phyloP scores from a whole-genome alignment of 208 protist species.

The Trichomonas gallinae region DNA sequence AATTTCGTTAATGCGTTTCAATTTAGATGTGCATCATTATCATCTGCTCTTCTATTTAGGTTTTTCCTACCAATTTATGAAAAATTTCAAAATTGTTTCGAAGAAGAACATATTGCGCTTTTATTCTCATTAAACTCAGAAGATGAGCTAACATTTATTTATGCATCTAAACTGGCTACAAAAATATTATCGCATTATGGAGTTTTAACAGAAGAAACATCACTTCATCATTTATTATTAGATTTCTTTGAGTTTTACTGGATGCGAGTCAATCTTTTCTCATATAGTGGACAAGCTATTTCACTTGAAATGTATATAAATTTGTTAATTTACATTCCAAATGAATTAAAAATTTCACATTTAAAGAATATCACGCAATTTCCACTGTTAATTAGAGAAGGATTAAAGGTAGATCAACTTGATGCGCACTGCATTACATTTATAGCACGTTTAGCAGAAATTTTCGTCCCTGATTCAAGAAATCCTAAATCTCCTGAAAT shows the following conservation, averaged over 20 bases:
- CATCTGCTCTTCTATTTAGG: neutral
- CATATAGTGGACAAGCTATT: neutral
- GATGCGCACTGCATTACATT: neutral
- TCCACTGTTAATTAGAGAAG: neutral
- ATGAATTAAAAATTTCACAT: neutral
- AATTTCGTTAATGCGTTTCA: neutral
- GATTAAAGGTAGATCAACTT: neutral
- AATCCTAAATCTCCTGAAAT: neutral
- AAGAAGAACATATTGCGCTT: neutral
- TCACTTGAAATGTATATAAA: neutral
- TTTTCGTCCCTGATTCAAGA: neutral
- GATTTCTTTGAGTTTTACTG: neutral
- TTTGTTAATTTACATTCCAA: neutral
- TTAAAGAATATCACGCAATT: neutral
- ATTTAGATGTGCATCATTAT: neutral
- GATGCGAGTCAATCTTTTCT: neutral
- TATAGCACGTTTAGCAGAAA: neutral
- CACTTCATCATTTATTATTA: neutral
- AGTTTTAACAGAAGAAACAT: neutral
- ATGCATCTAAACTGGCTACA: neutral
- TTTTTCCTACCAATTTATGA: neutral
- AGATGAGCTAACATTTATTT: neutral
- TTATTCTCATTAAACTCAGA: neutral
- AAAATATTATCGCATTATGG: neutral
- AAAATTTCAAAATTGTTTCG: neutral